Conservation (phyloP, 345 rosid genomes). For the Durio zibethinus region DNA sequence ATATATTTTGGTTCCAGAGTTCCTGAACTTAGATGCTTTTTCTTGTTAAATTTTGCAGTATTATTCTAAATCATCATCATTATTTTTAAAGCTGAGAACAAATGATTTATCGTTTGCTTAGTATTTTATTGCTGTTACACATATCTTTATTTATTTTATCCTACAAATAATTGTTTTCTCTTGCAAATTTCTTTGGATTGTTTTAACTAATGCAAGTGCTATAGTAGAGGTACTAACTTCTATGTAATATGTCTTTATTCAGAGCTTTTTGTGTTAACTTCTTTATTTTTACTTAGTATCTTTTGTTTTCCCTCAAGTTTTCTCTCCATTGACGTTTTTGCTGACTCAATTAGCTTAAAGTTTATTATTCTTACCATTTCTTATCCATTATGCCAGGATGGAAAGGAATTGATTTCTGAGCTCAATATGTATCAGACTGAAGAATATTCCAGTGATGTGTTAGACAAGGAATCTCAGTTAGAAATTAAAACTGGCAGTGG, state of each 20-base stretch:
- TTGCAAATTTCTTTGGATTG: conserved; percentile 5
- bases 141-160: not conserved
- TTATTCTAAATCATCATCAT: not conserved
- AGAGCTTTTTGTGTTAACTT: conserved; percentile 4
- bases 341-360: not conserved
- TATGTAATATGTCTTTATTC: not conserved
- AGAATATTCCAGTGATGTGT: not conserved
- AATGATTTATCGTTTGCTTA: not conserved
- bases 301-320: not conserved
- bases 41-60: not conserved
- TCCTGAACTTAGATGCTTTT: not conserved
- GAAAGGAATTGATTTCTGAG: not conserved
- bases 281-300: not conserved
- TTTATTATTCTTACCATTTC: not conserved
- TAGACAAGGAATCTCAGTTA: not conserved
- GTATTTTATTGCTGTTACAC: not conserved
- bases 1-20: not conserved
- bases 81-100: not conserved
- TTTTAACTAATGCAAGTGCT: not conserved
- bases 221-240: not conserved
- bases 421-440: not conserved
- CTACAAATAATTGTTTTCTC: not conserved
- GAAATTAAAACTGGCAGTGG: conserved; percentile 10
- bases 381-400: conserved; percentile 11
- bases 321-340: not conserved